phyloP scores from a whole-genome alignment of 2,329 filamentous ascomycete species.

The Magnaporthales sp. region DNA sequence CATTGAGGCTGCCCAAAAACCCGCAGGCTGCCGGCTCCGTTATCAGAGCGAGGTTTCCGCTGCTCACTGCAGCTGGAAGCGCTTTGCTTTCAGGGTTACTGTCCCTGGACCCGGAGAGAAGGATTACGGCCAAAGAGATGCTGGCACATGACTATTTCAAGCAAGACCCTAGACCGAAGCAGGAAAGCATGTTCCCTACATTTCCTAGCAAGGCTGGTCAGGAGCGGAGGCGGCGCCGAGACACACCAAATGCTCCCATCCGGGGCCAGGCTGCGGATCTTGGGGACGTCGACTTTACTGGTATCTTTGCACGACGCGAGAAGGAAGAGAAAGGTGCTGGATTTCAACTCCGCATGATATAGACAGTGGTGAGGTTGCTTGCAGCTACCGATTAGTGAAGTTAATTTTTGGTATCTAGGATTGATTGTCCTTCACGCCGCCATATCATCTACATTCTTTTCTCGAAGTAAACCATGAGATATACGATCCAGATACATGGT shows the following conservation, averaged over 20 bases:
- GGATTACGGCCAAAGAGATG: constrained; percentile 66
- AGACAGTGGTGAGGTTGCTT: background rate
- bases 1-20: constrained; percentile 58
- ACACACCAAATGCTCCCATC: constrained; percentile 75
- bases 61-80: constrained; percentile 67
- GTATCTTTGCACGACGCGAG: constrained; percentile 60
- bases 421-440: background rate
- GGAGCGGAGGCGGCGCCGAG: constrained; percentile 65
- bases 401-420: background rate
- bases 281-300: constrained; percentile 55
- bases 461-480: background rate
- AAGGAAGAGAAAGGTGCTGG: constrained; percentile 58
- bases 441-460: background rate
- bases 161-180: constrained; percentile 85
- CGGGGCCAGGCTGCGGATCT: constrained; percentile 59
- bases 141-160: constrained; percentile 76
- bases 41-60: constrained; percentile 71
- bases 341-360: constrained; percentile 52
- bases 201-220: constrained; percentile 93
- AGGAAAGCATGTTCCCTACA: constrained; percentile 87
- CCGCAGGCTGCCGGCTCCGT: constrained; percentile 35
- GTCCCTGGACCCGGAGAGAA: constrained; percentile 60
- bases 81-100: constrained; percentile 62
- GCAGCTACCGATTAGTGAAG: background rate
- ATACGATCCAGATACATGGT: background rate